Base-by-base conservation (phyloP, 1,284 basidiomycete species). In the Apiotrichum sp. region DNA sequence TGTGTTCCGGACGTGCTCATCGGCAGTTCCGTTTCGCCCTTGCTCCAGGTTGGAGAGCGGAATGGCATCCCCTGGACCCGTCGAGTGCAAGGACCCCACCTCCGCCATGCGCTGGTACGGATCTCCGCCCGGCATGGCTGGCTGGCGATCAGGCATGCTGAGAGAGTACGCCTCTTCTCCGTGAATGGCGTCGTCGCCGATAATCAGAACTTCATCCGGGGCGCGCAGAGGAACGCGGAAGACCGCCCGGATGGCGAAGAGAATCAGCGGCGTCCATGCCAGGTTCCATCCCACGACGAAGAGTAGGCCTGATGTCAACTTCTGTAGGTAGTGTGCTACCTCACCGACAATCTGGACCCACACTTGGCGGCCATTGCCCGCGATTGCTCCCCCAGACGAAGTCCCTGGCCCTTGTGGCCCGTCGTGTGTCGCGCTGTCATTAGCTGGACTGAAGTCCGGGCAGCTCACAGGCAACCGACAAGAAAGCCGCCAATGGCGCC, bases 151-250 rank as follows among this genome's bases (percentile, higher is more conserved):
- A 43, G 45, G 45, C 45, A 47, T 47, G 45, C 10, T 33, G 14
- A 61, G 58, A 42, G 53, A 59, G 47, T 63, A 63, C 1, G 62
- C 62, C 14, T 49, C 58, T 53, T 63, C 62, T 5, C 62, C 62
- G 44, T 61, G 59, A 14, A 56, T 52, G 7, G 62, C 62, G 36
- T 63, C 59, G 47, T 63, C 62, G 38, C 62, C 62, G 36, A 63
- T 52, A 14, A 56, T 22, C 22, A 63, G 56, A 8, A 49, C 42
- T 7, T 44, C 56, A 11, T 58, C 59, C 3, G 47, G 48, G 16
- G 51, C 43, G 10, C 54, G 47, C 33, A 63, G 58, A 13, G 56
- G 59, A n/a, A 63, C 50, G 36, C 62, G 57, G 35, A 59, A 44
- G 33, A 59, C 50, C 40, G 46, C 42, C 10, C 50, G 48, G 44